phyloP scores from a whole-genome alignment of 2,329 filamentous ascomycete genomes.

The Diaporthe sp. region DNA sequence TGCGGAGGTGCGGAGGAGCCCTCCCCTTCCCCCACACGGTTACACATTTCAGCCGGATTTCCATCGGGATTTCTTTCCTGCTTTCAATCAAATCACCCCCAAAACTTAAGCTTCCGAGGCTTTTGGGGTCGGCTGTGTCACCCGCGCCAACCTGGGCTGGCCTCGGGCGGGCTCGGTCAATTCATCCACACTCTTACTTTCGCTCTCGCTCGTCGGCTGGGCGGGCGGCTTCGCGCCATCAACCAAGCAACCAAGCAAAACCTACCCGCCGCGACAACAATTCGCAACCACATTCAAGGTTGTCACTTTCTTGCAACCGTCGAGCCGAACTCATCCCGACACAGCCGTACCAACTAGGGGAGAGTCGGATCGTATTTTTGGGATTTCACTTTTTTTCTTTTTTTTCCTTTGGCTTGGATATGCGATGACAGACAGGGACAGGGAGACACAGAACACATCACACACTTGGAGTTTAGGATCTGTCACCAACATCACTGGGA shows the following conservation, averaged over 20 bases:
- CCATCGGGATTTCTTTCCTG: conserved; percentile 28
- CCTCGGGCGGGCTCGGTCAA: not conserved
- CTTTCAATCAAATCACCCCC: not conserved
- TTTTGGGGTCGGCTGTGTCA: conserved; percentile 18
- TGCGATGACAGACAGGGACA: not conserved
- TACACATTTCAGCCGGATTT: conserved; percentile 27
- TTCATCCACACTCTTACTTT: not conserved
- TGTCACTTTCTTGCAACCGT: conserved; percentile 8
- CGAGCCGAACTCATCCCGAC: not conserved
- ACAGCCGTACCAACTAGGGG: not conserved
- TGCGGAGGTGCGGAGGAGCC: conserved; percentile 29
- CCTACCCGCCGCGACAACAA: not conserved
- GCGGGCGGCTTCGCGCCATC: conserved; percentile 6
- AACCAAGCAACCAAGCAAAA: not conserved
- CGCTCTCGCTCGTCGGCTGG: conserved; percentile 1
- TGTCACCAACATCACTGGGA: conserved; percentile 18
- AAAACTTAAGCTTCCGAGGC: conserved; percentile 17
- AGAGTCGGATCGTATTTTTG: not conserved
- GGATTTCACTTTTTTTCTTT: not conserved
- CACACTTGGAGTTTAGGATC: conserved; percentile 1
- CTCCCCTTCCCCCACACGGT: conserved; percentile 3
- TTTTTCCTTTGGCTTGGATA: not conserved
- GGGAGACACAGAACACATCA: conserved; percentile 13
- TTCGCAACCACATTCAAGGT: not conserved
- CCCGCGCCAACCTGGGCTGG: conserved; percentile 14